A percentile compares a stretch with the other conserved stretches of the same genome.
Evolutionary conservation across 139 green algal species (phyloP).

Genomic region (Chlamydomonas schloesseri): DNA sequence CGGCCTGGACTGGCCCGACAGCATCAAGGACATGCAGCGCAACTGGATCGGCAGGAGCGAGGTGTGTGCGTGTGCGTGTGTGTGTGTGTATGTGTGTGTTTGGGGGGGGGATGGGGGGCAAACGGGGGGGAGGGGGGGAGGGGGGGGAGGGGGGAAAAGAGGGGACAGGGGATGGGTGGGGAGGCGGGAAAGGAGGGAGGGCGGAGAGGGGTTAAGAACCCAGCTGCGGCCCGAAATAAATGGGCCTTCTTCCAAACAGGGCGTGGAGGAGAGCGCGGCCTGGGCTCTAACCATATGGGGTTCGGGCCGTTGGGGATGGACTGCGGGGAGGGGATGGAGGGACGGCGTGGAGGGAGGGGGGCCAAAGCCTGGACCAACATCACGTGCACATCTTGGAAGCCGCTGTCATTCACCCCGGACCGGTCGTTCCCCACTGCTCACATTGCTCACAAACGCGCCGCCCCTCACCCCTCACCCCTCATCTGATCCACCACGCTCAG

Average conservation of each 20-base stretch:
- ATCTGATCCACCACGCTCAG: conserved; percentile 18
- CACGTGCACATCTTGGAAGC: too few relatives aligned
- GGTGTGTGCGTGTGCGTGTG: conserved; percentile 51
- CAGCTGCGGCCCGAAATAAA: too few relatives aligned
- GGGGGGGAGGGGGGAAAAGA: background rate
- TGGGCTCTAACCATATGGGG: too few relatives aligned
- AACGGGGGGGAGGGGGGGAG: background rate
- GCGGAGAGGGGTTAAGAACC: too few relatives aligned
- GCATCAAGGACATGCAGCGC: conserved; percentile 99
- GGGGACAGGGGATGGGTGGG: background rate
- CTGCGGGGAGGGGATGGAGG: background rate
- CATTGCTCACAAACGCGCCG: background rate
- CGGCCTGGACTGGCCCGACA: conserved; percentile 93
- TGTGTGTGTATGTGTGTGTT: background rate
- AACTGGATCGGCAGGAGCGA: conserved; percentile 98
- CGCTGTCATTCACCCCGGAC: too few relatives aligned
- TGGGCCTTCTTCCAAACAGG: too few relatives aligned
- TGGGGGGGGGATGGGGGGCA: background rate
- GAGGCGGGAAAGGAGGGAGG: too few relatives aligned
- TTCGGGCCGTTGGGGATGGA: too few relatives aligned
- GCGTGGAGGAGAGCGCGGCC: too few relatives aligned
- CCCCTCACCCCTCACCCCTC: background rate
- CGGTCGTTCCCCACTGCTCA: too few relatives aligned
- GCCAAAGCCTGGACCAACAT: too few relatives aligned
- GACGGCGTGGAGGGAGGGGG: background rate